A percentile compares a stretch with the other conserved stretches of the same genome.
Evolutionary conservation across 306 rosid genomes (phyloP).

Genomic region (Sicyos baderoa): DNA sequence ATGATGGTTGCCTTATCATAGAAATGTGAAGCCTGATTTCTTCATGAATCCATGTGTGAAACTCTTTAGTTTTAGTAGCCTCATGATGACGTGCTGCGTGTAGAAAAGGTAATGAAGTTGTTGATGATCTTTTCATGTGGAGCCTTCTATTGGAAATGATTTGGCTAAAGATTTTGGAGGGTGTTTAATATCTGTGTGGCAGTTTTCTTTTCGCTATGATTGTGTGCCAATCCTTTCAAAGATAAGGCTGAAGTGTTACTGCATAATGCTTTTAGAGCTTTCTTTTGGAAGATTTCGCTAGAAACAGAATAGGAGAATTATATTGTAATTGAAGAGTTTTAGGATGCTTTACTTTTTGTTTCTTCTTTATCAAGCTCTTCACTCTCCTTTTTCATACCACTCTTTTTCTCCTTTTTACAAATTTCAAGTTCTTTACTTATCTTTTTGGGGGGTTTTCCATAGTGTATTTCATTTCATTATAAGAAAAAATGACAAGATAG

Average conservation of each 20-base stretch:
- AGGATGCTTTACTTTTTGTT: conserved; percentile 4
- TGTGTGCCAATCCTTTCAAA: background rate
- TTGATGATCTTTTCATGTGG: background rate
- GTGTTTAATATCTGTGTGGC: background rate
- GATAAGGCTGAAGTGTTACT: background rate
- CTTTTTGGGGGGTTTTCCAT: background rate
- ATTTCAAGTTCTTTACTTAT: background rate
- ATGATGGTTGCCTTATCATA: no score
- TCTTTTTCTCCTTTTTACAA: background rate
- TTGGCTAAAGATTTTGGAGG: background rate
- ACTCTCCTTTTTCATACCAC: conserved; percentile 2
- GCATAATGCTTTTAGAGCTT: conserved; percentile 6
- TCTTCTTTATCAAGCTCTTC: conserved; percentile 12
- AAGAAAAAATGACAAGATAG: background rate
- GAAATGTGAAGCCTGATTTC: no score
- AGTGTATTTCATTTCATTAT: background rate
- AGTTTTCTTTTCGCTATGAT: background rate
- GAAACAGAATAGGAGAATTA: conserved; percentile 1
- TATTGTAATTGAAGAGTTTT: conserved; percentile 1
- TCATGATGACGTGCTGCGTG: no score
- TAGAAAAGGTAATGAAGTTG: background rate
- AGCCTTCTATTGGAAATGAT: background rate
- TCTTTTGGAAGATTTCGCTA: conserved; percentile 4
- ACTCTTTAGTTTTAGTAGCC: background rate
- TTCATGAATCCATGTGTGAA: background rate